Evolutionary conservation across 768 basidiomycete species (phyloP), one percentile per base, ranked within the genome.

Genomic region (Pilatotrama ljubarskyi): DNA sequence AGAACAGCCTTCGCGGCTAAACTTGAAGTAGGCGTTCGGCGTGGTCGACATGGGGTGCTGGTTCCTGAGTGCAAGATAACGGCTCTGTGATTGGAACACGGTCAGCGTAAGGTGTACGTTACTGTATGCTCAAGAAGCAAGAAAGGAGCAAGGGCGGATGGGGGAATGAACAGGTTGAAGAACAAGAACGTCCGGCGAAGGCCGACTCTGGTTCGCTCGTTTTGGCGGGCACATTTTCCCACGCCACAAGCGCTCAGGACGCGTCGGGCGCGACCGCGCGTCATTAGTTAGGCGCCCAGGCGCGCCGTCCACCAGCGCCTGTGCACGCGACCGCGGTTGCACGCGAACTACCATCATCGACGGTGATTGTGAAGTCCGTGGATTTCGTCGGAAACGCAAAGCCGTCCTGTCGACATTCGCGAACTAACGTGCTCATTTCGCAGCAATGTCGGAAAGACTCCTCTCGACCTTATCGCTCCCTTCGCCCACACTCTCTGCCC

Each of bases 401-500:
- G 18, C 20, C 35, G 49, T 42, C 24, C 20, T 8, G 11, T 40
- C 56, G 56, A 37, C 20, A n/a, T 36, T 25, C 22, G n/a, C 11
- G 7, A 47, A 26, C 29, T 20, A 43, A 44, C n/a, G 24, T 35
- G 10, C 22, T 54, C 59, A 60, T 50, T 14, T 61, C 53, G 44
- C 53, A 56, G 25, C 44, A 55, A 80, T 81, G 78, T 75, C 77
- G 29, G 74, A 69, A 18, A 79, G 80, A 44, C 76, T 80, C 3
- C 69, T 84, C 13, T 77, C 78, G 51, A 82, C 80, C 46, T 71
- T 81, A 54, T 73, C 72, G 58, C 75, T 86, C 14, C 77, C 84
- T 3, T 70, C 74, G 9, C 73, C 80, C 22, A 76, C 77, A 2
- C 75, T 84, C 32, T 72, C 75, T 15, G 78, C 77, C 3, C 73